A percentile compares a stretch with the other conserved stretches of the same genome.
Evolutionary conservation across 2,329 filamentous ascomycete genomes (phyloP).

Genomic region (Microascus cirrosus): DNA sequence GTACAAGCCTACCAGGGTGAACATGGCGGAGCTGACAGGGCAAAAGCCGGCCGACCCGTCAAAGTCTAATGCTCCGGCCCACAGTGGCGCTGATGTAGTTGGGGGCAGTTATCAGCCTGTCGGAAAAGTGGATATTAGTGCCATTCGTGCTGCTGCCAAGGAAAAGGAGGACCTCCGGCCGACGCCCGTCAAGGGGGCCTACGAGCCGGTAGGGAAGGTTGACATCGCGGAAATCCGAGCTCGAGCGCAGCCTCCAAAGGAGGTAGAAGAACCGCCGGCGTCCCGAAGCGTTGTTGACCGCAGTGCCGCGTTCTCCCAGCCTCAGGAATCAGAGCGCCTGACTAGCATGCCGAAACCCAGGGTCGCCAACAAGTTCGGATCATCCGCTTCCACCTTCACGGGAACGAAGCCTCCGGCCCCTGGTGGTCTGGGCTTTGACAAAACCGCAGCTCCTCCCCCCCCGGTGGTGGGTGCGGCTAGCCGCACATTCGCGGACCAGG

Average conservation of each 20-base stretch:
- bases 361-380: slow-evolving; percentile 79
- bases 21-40: slow-evolving; percentile 74
- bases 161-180: slow-evolving; percentile 68
- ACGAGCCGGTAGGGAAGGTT: slow-evolving; percentile 91
- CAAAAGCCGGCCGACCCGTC: slow-evolving; percentile 45
- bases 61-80: not conserved
- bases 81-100: slow-evolving; percentile 48
- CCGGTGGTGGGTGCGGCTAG: slow-evolving; percentile 67
- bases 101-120: slow-evolving; percentile 84
- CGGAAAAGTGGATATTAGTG: slow-evolving; percentile 95
- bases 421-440: slow-evolving; percentile 52
- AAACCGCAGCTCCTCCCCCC: slow-evolving; percentile 39
- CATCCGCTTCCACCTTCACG: slow-evolving; percentile 53
- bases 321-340: slow-evolving; percentile 59
- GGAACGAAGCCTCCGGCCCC: slow-evolving; percentile 87
- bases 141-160: slow-evolving; percentile 66
- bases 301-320: slow-evolving; percentile 57
- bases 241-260: slow-evolving; percentile 50
- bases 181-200: slow-evolving; percentile 77
- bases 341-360: slow-evolving; percentile 90
- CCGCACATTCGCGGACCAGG: slow-evolving; percentile 87
- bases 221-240: slow-evolving; percentile 92
- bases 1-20: slow-evolving; percentile 92
- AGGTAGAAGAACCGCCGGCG: slow-evolving; percentile 20
- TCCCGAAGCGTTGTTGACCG: slow-evolving; percentile 63